Evolutionary conservation across 768 basidiomycete genomes (phyloP).

Genomic region (Pisolithus albus): DNA sequence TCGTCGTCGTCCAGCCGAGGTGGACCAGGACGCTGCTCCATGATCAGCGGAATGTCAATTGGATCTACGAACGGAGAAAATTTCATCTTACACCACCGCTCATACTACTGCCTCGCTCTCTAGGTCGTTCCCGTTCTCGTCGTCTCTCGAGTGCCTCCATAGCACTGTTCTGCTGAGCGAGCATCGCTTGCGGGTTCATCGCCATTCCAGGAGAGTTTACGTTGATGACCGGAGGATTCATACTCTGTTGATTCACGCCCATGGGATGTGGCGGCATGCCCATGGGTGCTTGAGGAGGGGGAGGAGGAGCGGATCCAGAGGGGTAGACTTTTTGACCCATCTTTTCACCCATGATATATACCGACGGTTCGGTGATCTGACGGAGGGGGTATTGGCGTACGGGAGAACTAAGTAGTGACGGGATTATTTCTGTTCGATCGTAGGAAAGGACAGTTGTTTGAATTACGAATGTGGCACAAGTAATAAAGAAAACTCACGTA

Average conservation of each 20-base stretch:
- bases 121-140: constrained; percentile 51
- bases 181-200: constrained; percentile 49
- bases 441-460: neutral
- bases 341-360: constrained; percentile 70
- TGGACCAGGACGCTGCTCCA: constrained; percentile 26
- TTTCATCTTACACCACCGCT: constrained; percentile 33
- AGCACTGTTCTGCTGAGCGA: constrained; percentile 64
- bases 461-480: no score
- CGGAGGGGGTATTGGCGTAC: constrained; percentile 69
- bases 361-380: constrained; percentile 53
- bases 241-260: constrained; percentile 21
- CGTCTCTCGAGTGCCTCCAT: constrained; percentile 68
- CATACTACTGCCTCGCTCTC: constrained; percentile 40
- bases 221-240: constrained; percentile 20
- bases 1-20: constrained; percentile 50
- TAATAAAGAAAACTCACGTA: constrained; percentile 43
- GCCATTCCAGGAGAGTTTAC: constrained; percentile 18
- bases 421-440: constrained; percentile 46
- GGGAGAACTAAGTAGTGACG: constrained; percentile 51
- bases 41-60: neutral
- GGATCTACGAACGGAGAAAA: neutral
- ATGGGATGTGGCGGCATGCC: constrained; percentile 20
- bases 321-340: constrained; percentile 58
- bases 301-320: constrained; percentile 23
- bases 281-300: constrained; percentile 24